Evolutionary conservation across 768 basidiomycete genomes (phyloP).

Genomic region (Butyriboletus loyo): DNA sequence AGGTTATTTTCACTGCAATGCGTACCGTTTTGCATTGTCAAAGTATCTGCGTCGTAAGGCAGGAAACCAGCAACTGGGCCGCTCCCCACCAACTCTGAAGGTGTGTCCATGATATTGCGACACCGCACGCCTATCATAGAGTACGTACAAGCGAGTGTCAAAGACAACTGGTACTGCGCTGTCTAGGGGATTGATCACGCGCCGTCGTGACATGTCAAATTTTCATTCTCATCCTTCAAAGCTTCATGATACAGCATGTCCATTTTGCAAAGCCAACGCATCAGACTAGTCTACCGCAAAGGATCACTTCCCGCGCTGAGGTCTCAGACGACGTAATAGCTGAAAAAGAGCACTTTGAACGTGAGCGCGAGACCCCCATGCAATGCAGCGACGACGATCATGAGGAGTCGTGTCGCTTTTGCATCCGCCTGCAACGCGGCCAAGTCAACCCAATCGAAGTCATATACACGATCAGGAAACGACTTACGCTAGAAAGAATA

Average conservation of each 20-base stretch:
- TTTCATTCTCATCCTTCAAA: too few species aligned
- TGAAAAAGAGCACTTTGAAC: conserved; percentile 74
- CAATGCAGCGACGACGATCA: conserved; percentile 68
- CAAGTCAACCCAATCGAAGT: neutral
- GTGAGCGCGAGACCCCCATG: conserved; percentile 81
- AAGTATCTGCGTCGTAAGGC: neutral
- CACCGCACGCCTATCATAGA: too few species aligned
- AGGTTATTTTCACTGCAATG: too few species aligned
- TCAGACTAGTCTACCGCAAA: conserved; percentile 12
- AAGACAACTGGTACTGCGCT: too few species aligned
- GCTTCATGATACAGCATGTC: neutral
- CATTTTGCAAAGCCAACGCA: neutral
- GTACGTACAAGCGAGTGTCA: too few species aligned
- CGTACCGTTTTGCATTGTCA: conserved; percentile 4
- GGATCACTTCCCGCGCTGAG: conserved; percentile 31
- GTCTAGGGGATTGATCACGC: too few species aligned
- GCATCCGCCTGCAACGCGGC: conserved; percentile 64
- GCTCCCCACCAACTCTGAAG: neutral
- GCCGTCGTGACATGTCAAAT: too few species aligned
- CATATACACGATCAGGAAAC: neutral
- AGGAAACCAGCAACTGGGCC: neutral
- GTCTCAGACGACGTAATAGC: conserved; percentile 46
- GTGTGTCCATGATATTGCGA: conserved; percentile 6
- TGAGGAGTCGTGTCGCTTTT: conserved; percentile 79
- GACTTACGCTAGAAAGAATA: conserved; percentile 74